A percentile compares a stretch with the other conserved stretches of the same genome.
These are phyloP conservation scores for Prasinococcaceae sp. DNA, from an alignment of 139 green algal genomes.

Conservation along the genomic window DNA sequence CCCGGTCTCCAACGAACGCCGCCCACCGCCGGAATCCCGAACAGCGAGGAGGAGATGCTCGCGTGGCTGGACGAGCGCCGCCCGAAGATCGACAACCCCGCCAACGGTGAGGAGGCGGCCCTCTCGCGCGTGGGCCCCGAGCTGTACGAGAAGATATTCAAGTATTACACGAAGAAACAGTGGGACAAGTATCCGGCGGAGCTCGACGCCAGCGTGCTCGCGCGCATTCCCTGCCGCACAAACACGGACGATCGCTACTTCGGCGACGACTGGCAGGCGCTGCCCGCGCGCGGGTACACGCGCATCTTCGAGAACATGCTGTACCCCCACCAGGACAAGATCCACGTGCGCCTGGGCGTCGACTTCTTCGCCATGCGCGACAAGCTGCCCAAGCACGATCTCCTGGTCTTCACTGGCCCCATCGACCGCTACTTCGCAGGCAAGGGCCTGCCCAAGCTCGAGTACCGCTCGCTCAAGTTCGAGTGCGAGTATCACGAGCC, in stretches of 20 bases:
- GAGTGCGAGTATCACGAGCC: constrained; percentile 11
- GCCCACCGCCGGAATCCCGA: no score
- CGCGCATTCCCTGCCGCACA: constrained; percentile 13
- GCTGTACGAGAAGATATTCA: constrained; percentile 23
- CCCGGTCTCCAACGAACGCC: no score
- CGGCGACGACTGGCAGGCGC: constrained; percentile 15
- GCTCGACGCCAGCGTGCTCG: constrained; percentile 22
- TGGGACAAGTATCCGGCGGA: constrained; percentile 26
- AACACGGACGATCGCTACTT: constrained; percentile 23
- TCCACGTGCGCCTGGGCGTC: constrained; percentile 13
- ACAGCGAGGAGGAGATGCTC: constrained; percentile 20
- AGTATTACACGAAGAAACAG: constrained; percentile 28
- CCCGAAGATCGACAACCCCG: constrained; percentile 7
- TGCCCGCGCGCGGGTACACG: constrained; percentile 18
- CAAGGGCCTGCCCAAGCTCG: constrained; percentile 19
- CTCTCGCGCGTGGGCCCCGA: constrained; percentile 4
- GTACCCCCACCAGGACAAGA: constrained; percentile 6
- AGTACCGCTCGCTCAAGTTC: constrained; percentile 20
- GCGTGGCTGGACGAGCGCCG: constrained; percentile 14
- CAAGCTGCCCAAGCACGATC: constrained; percentile 12
- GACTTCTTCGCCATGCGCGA: constrained; percentile 20
- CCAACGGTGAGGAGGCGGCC: constrained; percentile 23
- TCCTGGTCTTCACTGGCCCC: constrained; percentile 16
- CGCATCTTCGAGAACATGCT: constrained; percentile 27
- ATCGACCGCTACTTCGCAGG: constrained; percentile 22